phyloP scores from a whole-genome alignment of 2,329 filamentous ascomycete species.

The Lasiodiplodia sp. region DNA sequence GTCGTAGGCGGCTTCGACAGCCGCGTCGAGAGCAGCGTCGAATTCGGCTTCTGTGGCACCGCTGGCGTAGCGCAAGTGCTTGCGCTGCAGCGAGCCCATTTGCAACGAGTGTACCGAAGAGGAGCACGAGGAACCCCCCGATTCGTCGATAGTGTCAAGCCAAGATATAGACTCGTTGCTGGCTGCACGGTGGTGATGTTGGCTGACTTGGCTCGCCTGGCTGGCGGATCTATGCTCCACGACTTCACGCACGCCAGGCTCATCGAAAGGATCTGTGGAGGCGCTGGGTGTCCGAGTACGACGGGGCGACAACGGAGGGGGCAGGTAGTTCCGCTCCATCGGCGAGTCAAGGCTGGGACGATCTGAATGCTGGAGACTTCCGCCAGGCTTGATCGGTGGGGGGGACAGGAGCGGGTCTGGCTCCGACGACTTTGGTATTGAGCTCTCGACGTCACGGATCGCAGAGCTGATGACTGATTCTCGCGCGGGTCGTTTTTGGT shows the following conservation, averaged over 20 bases:
- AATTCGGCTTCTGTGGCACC: slow-evolving; percentile 87
- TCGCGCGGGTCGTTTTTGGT: slow-evolving; percentile 30
- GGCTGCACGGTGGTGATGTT: slow-evolving; percentile 56
- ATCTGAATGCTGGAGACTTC: slow-evolving; percentile 19
- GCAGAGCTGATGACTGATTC: slow-evolving; percentile 51
- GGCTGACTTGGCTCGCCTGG: slow-evolving; percentile 23
- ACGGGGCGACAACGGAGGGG: slow-evolving; percentile 73
- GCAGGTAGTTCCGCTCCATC: slow-evolving; percentile 68
- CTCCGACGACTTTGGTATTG: slow-evolving; percentile 39
- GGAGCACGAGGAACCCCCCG: slow-evolving; percentile 74
- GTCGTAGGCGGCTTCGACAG: slow-evolving; percentile 94
- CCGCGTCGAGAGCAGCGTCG: slow-evolving; percentile 91
- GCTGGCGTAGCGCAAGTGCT: slow-evolving; percentile 72
- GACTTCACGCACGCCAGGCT: slow-evolving; percentile 35
- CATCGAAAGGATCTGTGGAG: slow-evolving; percentile 34
- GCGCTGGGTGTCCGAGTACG: slow-evolving; percentile 58
- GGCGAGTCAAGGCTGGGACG: slow-evolving; percentile 51
- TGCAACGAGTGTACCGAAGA: slow-evolving; percentile 83
- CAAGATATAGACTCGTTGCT: slow-evolving; percentile 87
- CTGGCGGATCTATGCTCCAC: slow-evolving; percentile 17
- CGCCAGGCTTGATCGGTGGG: slow-evolving; percentile 41
- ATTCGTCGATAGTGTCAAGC: slow-evolving; percentile 94
- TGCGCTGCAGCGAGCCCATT: slow-evolving; percentile 73
- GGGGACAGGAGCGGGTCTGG: slow-evolving; percentile 43
- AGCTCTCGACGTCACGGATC: slow-evolving; percentile 50